phyloP scores from a whole-genome alignment of 192 early-diverging fungal species.

The Backusella liffmaniae region DNA sequence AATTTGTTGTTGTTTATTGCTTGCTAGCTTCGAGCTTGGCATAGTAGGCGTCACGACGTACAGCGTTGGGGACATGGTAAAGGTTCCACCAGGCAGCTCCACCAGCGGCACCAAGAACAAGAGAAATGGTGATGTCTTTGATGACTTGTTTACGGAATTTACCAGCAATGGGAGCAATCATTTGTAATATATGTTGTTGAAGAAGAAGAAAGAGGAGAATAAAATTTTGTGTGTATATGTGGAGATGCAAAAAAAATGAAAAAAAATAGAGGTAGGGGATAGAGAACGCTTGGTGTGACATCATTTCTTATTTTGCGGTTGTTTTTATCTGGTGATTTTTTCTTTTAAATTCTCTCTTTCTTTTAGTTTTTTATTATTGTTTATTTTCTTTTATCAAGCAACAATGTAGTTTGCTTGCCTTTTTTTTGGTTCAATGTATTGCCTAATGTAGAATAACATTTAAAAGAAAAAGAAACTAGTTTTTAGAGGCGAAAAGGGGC shows the following conservation, averaged over 20 bases:
- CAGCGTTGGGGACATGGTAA: constrained; percentile 34
- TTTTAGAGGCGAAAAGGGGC: too few species aligned
- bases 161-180: constrained; percentile 52
- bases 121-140: constrained; percentile 35
- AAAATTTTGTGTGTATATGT: not conserved
- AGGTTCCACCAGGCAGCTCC: constrained; percentile 47
- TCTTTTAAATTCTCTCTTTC: not conserved
- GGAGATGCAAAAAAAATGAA: not conserved
- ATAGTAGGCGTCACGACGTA: constrained; percentile 41
- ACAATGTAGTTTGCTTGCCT: too few species aligned
- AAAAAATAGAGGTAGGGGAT: not conserved
- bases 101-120: constrained; percentile 40
- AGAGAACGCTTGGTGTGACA: not conserved
- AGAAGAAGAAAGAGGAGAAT: not conserved
- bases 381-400: too few species aligned
- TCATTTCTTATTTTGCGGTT: not conserved
- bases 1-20: constrained; percentile 23
- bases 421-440: too few species aligned
- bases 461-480: too few species aligned
- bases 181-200: not conserved
- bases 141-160: constrained; percentile 43
- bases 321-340: not conserved
- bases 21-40: constrained; percentile 42
- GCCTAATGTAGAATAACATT: too few species aligned
- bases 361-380: too few species aligned